Base-by-base conservation (phyloP, 768 basidiomycete genomes). In the Filobasidium floriforme region DNA sequence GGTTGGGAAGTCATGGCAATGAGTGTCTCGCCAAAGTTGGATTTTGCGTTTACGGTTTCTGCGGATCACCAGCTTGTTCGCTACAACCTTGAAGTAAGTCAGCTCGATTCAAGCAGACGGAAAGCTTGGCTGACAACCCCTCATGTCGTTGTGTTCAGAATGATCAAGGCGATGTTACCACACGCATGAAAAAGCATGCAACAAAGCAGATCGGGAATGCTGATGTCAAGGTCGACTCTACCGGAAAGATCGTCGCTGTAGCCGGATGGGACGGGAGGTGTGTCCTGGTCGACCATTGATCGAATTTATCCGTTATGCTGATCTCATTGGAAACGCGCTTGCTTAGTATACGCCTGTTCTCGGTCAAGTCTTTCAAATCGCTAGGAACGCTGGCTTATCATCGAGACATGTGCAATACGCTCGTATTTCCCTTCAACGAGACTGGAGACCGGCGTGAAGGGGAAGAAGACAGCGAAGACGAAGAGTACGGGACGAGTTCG, bases 241-340 rank as follows among this genome's bases (percentile, higher is more conserved):
- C 89, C 69, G 90, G 87, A 0, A 83, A 84, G 24, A 84, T 97
- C 0, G 88, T 92, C 71, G 92, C 92, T 0, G 81, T 92, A 1
- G 93, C 88, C 1, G 91, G 92, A 0, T 97, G 94, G 94, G 92
- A 98, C 68, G 92, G 94, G 41, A 85, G 82, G 93, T 92, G 70
- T 71, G 88, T 79, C 26, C 54, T 65, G 32, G n/a, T 24, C 0
- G n/a, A 26, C 29, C 37, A 32, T 29, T n/a, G 7, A 22, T 15
- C 54, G 54, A n/a, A 18, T 4, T 12, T 44, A 11, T 15, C 1
- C n/a, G 29, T 3, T 12, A 49, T 49, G 46, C 18, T 49, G 55
- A 18, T 26, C 29, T 24, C 49, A n/a, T 59, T 43, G 1, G 18
- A 55, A 24, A 19, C 28, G 60, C 22, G 26, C 63, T 55, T n/a